These are phyloP conservation scores for Pseudohalonectria lignicola DNA, from an alignment of 2,329 filamentous ascomycete genomes.

Conservation along the genomic window DNA sequence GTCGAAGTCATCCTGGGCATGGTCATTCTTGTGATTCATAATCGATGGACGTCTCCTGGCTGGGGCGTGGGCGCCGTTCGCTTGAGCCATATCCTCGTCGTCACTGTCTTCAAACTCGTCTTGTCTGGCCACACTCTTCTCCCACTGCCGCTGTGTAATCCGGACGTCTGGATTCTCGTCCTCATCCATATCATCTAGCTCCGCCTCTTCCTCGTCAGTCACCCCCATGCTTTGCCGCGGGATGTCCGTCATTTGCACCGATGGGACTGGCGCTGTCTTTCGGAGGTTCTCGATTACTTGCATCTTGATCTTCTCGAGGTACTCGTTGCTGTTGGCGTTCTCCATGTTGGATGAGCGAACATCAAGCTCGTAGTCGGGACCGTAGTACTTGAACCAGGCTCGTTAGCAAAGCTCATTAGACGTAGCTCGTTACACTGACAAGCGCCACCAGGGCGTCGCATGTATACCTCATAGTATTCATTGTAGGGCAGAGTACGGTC, in stretches of 20 bases:
- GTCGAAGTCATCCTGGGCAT: conserved; percentile 27
- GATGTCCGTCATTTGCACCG: conserved; percentile 79
- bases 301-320: conserved; percentile 71
- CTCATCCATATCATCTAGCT: conserved; percentile 62
- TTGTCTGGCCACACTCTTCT: conserved; percentile 64
- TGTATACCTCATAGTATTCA: conserved; percentile 70
- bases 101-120: conserved; percentile 83
- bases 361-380: conserved; percentile 81
- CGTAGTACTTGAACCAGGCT: conserved; percentile 79
- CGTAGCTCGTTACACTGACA: conserved; percentile 28
- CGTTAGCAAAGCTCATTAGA: no score
- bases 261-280: conserved; percentile 77
- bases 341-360: conserved; percentile 83
- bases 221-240: conserved; percentile 52
- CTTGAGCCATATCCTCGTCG: conserved; percentile 68
- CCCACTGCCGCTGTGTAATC: conserved; percentile 71
- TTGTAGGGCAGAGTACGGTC: conserved; percentile 81
- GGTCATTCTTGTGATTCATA: conserved; percentile 36
- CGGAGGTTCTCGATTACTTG: conserved; percentile 77
- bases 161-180: conserved; percentile 79
- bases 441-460: no score
- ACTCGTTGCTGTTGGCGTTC: conserved; percentile 77
- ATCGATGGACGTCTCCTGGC: conserved; percentile 35
- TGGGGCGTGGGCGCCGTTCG: conserved; percentile 56
- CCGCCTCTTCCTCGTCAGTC: conserved; percentile 56